Evolutionary conservation across 768 basidiomycete species (phyloP), one percentile per base, ranked within the genome.

Genomic region (Phlebiopsis flavidoalba): DNA sequence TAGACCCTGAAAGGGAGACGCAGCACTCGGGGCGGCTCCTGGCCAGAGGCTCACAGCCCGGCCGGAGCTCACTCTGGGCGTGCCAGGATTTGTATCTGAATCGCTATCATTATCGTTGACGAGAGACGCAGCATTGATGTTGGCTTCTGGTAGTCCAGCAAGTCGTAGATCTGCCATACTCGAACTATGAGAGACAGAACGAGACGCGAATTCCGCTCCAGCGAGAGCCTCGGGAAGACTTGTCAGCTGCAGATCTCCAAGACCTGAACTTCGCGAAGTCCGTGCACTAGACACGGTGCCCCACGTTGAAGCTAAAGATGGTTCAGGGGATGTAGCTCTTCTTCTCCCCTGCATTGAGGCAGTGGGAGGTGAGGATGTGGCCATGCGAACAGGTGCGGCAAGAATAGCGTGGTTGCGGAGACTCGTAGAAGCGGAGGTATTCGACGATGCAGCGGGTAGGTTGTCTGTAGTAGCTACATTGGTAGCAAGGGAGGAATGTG

Each of bases 271-370:
- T 48, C 63, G 37, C 10, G 63, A 60, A 7, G 43, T 57, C 12
- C 54, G 54, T 21, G 50, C 56, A 52, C 54, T 63, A 54, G 59
- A 45, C 11, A 63, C 63, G 24, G 63, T 63, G 12, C 63, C 63
- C 63, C 63, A 63, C 11, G 63, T 59, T 14, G 61, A 63, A 10
- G 50, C 59, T 37, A 48, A 10, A 33, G 63, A 63, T 14, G 63
- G 63, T 37, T 51, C 49, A 14, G 59, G 51, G 15, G 62, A 57
- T 21, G 8, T 22, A 55, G 46, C 45, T 8, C 19, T 31, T 53
- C 46, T n/a, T 43, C 43, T 46, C n/a, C 10, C 40, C 17, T 3
- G 40, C 17, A 12, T 43, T 19, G 59, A 24, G 45, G n/a, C 26
- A 53, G 35, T n/a, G 17, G 59, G 49, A 40, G 58, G 15, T 21